Evolutionary conservation across 1,284 basidiomycete species (phyloP), one percentile per base, ranked within the genome.

Genomic region (Cryptococcus sp.): DNA sequence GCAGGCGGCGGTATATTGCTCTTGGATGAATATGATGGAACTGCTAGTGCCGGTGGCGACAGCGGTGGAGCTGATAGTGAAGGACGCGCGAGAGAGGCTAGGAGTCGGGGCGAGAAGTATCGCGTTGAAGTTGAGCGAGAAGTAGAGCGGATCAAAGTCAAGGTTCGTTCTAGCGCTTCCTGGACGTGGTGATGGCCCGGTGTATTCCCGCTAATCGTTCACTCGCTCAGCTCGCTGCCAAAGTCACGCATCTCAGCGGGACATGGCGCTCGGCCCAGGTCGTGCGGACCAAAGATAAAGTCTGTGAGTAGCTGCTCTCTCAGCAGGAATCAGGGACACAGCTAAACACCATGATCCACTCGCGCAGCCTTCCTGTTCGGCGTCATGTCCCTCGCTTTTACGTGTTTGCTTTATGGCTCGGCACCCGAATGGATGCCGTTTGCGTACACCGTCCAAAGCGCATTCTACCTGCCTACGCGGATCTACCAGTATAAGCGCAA

Each of bases 191-290:
- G 8, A 23, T 15, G 20, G 8, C 22, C 20, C 17, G 23, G 22
- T 5, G 4, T 19, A 25, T 2, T 25, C 31, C 22, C 22, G 20
- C 17, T 39, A 38, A 41, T 48, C 16, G 5, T 13, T 17, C 6
- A 44, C 22, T 11, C n/a, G 6, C 5, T 39, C 50, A 76, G 68
- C 72, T 79, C 35, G 69, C 66, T 5, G 63, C 57, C 13, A 77
- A 92, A 87, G 85, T 94, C 42, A 88, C 88, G 1, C 81, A 83
- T 56, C 80, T 96, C 15, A 81, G 87, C 27, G 82, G 84, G 13
- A 87, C 88, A 44, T 84, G 93, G 93, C 87, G 91, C 67, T 92
- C 91, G 31, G 88, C 91, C 1, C 93, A 94, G 73, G 89, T 93
- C 40, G 87, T 96, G 35, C 84, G 92, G 27, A 93, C 90, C n/a